Percentiles rank a stretch among this genome's conserved stretches.
Conservation (phyloP, 2,329 filamentous ascomycete species). For the Diaporthe vexans region DNA sequence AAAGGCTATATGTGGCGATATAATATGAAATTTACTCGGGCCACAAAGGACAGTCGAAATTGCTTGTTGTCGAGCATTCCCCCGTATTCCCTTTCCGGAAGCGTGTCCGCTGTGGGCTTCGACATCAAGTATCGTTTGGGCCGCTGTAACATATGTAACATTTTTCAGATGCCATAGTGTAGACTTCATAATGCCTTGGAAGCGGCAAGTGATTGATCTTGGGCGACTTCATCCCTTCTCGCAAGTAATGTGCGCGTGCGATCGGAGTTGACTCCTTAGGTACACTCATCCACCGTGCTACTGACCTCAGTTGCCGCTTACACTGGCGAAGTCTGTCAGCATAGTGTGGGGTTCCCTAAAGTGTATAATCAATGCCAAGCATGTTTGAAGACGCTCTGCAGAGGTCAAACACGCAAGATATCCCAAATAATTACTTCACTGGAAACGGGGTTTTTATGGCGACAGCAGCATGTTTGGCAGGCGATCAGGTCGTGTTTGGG, state of each 20-base stretch:
- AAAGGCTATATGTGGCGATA: constrained; percentile 6
- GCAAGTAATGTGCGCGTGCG: not conserved
- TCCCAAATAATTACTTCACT: not conserved
- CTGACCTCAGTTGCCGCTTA: not conserved
- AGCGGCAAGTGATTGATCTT: not conserved
- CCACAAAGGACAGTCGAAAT: constrained; percentile 18
- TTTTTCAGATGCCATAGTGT: not conserved
- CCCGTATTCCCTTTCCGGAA: constrained; percentile 15
- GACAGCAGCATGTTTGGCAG: not conserved
- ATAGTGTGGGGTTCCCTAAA: not conserved
- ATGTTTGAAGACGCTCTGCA: not conserved
- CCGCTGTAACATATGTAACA: not conserved
- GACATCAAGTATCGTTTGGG: not conserved
- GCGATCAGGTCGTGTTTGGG: not conserved
- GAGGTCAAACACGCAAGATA: not conserved
- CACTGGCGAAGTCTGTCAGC: no score
- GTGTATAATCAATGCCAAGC: not conserved
- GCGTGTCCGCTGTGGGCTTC: not conserved
- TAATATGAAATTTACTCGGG: not conserved
- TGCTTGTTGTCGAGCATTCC: not conserved
- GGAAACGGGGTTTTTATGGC: not conserved
- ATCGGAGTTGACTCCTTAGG: no score
- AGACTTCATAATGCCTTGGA: not conserved
- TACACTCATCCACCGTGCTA: not conserved
- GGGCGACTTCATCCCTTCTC: not conserved